Percentiles rank a stretch among this genome's conserved stretches.
These are phyloP conservation scores for Thielaviopsis euricoi DNA, from an alignment of 2,329 filamentous ascomycete genomes.

Conservation along the genomic window DNA sequence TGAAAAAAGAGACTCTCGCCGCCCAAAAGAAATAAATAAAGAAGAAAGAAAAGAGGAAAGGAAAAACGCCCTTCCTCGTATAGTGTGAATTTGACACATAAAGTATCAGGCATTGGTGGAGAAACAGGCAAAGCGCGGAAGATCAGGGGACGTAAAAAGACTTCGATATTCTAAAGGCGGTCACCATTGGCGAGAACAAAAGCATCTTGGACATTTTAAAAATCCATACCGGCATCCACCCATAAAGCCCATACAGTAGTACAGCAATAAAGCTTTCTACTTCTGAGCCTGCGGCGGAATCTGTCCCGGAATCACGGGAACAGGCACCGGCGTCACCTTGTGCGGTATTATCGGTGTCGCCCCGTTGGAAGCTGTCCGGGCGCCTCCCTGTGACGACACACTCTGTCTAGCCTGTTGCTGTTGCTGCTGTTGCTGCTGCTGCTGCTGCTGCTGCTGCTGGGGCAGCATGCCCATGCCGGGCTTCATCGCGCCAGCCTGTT, in stretches of 20 bases:
- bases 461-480: neutral
- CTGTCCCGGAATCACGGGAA: constrained; percentile 23
- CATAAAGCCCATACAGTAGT: neutral
- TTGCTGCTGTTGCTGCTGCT: neutral
- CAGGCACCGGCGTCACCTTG: constrained; percentile 28
- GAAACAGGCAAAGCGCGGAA: neutral
- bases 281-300: neutral
- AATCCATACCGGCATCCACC: neutral
- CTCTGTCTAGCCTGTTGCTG: neutral
- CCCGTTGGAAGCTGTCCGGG: constrained; percentile 8
- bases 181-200: neutral
- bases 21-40: neutral
- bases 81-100: neutral
- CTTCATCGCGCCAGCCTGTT: neutral
- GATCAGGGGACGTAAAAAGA: no score
- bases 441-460: neutral
- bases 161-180: no score
- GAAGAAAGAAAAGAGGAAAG: no score
- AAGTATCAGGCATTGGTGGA: neutral
- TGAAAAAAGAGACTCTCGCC: neutral
- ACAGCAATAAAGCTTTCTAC: neutral
- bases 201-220: no score
- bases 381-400: neutral
- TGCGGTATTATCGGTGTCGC: constrained; percentile 20
- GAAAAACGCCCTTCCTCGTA: neutral